Percentiles rank a stretch among this genome's conserved stretches.
These are phyloP conservation scores for Phoma herbarum DNA, from an alignment of 2,329 filamentous ascomycete genomes.

Conservation along the genomic window DNA sequence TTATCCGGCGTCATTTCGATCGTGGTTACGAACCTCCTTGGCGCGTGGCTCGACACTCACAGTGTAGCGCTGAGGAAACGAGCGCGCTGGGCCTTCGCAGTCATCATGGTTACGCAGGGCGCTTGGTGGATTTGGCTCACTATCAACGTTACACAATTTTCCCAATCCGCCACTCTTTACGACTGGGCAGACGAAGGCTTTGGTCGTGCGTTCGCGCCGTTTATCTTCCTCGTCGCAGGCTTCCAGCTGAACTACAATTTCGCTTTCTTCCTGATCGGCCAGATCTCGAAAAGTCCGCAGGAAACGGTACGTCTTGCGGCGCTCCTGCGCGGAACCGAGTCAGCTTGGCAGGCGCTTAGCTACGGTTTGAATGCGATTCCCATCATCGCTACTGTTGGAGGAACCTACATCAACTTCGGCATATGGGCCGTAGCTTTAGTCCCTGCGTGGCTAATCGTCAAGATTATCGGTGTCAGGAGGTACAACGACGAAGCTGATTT, in stretches of 20 bases:
- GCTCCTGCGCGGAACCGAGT: constrained; percentile 72
- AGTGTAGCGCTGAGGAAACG: constrained; percentile 62
- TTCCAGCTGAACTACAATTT: constrained; percentile 78
- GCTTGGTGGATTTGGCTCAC: constrained; percentile 76
- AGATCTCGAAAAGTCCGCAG: constrained; percentile 66
- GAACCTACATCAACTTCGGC: constrained; percentile 73
- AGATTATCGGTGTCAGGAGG: constrained; percentile 57
- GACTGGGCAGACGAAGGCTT: constrained; percentile 72
- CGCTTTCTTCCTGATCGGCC: constrained; percentile 73
- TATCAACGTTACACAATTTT: constrained; percentile 67
- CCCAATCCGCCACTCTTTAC: constrained; percentile 62
- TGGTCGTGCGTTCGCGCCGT: constrained; percentile 69
- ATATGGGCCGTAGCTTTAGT: constrained; percentile 69
- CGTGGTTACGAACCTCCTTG: constrained; percentile 66
- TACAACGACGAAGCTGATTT: constrained; percentile 32
- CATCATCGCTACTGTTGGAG: constrained; percentile 69
- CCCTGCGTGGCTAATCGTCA: constrained; percentile 72
- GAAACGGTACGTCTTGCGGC: constrained; percentile 73
- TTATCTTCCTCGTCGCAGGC: constrained; percentile 69
- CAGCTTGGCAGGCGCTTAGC: constrained; percentile 74
- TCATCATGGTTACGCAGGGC: constrained; percentile 65
- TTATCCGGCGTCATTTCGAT: constrained; percentile 54
- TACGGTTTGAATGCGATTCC: constrained; percentile 70
- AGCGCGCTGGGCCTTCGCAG: constrained; percentile 62
- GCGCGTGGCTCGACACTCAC: constrained; percentile 69